Base-by-base conservation (phyloP, 1,139 yeast genomes). In the Suhomyces yuchorum region DNA sequence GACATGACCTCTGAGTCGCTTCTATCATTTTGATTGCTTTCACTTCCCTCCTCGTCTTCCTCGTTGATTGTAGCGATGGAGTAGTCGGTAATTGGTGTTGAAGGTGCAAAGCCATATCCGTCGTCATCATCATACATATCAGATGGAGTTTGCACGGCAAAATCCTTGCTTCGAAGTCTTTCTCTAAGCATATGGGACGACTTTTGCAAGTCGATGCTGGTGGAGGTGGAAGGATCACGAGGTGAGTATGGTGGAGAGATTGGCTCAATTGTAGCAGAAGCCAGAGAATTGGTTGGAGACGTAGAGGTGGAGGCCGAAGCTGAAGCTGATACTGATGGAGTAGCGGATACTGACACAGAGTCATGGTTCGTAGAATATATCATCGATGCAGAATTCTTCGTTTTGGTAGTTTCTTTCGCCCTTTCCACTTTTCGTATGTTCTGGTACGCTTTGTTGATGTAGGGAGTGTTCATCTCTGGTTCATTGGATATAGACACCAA, bases 51-150 rank as follows among this genome's bases (percentile, higher is more conserved):
- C 7, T 45, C 48, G 4, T 39, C 48, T 20, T 42, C 51, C 8
- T 48, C 48, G 6, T 6, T 17, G 4, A 44, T 35, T n/a, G 47
- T 39, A 22, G 19, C 8, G 6, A 44, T 35, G 6, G 23, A 22
- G 5, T 32, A 14, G 2, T 11, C 30, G 8, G 18, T 17, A 18
- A 7, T 19, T 8, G 38, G 18, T 4, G 20, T 20, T 3, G 36
- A 24, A 3, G 40, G 40, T 2, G 26, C 14, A 42, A 33, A 47
- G 8, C 45, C 46, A 37, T 50, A 50, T 2, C 52, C 52, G 23
- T 50, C 52, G n/a, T 50, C 52, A 32, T 46, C 52, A 15, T 50
- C 52, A 37, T 50, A 50, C 3, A 41, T 18, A n/a, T 20, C 26
- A 8, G 17, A 20, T 11, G 37, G 44, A 11, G 23, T 44, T 14